Evolutionary conservation across 768 basidiomycete species (phyloP), one percentile per base, ranked within the genome.

Genomic region (Omphalotus guepiniiformis): DNA sequence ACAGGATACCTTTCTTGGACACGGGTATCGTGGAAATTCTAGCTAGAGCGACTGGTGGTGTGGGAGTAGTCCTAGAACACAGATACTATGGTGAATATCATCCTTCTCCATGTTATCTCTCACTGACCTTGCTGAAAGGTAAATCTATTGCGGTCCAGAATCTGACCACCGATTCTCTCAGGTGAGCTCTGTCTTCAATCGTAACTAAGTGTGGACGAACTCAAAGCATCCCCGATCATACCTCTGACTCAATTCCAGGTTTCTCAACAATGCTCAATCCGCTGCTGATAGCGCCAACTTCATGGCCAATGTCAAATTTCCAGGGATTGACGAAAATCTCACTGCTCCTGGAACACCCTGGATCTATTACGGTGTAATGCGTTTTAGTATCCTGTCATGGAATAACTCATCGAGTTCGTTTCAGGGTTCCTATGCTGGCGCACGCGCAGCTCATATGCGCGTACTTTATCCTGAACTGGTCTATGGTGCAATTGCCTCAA

Each of bases 321-420:
- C 73, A 6, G 86, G 81, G 1, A 79, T 93, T 40, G 65, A 75
- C 1, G 83, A 85, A 56, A 78, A 88, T 57, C 57, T 91, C 53
- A 85, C 84, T 15, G 77, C 89, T 9, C 79, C 85, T 15, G 69
- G 67, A 23, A 84, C 84, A 1, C 88, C 89, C 7, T 93, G 90
- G 90, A 91, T 93, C 47, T 93, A 95, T 62, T 95, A 95, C 57
- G 95, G 95, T 12, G 93, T n/a, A n/a, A n/a, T 91, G 62, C 34
- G 80, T 56, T 15, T 16, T 6, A 51, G 15, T 16, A 19, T 22
- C 4, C 47, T 18, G 23, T 34, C 18, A 11, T 36, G n/a, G n/a
- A 22, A 11, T 26, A n/a, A 18, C 42, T 27, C 47, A 43, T 15
- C 39, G 52, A 28, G 53, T 39, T 25, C n/a, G n/a, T 38, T 11